Percentiles rank a stretch among this genome's conserved stretches.
These are phyloP conservation scores for Exserohilum turcica DNA, from an alignment of 2,329 filamentous ascomycete species.

Conservation along the genomic window DNA sequence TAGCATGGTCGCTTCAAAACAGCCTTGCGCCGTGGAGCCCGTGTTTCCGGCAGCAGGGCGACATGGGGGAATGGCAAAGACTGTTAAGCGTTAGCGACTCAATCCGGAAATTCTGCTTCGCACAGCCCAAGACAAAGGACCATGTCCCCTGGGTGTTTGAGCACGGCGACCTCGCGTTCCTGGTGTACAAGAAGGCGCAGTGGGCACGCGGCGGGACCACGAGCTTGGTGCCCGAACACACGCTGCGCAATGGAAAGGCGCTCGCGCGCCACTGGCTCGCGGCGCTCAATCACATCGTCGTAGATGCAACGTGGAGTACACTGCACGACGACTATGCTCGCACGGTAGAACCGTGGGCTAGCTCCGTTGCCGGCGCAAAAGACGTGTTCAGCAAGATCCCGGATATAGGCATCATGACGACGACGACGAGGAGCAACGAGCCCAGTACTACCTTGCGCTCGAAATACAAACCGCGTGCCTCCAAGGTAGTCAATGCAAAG, in stretches of 20 bases:
- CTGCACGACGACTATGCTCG: background rate
- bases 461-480: no score
- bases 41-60: background rate
- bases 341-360: background rate
- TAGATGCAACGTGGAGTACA: background rate
- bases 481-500: background rate
- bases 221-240: background rate
- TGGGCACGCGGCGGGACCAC: background rate
- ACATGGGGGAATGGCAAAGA: background rate
- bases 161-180: background rate
- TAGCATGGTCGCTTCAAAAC: conserved; percentile 14
- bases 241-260: background rate
- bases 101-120: background rate
- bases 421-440: no score
- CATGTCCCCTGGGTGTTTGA: background rate
- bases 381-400: background rate
- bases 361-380: background rate
- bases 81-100: conserved; percentile 5
- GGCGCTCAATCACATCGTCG: background rate
- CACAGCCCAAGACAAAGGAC: background rate
- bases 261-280: background rate
- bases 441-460: no score
- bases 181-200: background rate
- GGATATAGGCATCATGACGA: background rate
- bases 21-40: conserved; percentile 7